A percentile compares a stretch with the other conserved stretches of the same genome.
Conservation (phyloP, 768 basidiomycete species). For the Kwoniella heveanensis region DNA sequence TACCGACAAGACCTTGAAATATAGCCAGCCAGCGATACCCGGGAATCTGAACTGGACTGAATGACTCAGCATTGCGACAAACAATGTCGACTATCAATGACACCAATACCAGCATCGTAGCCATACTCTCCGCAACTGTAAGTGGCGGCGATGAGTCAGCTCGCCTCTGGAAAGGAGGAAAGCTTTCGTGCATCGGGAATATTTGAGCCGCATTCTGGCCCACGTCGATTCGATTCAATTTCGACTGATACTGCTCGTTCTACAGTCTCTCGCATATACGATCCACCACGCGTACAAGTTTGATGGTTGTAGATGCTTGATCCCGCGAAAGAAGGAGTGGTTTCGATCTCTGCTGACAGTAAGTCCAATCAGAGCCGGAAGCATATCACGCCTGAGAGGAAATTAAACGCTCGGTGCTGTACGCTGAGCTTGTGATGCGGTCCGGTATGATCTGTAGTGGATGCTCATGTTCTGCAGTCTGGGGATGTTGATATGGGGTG, state of each 20-base stretch:
- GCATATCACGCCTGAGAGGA: too few relatives aligned
- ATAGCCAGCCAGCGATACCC: too few relatives aligned
- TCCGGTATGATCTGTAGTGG: slow-evolving; percentile 23
- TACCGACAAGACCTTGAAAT: too few relatives aligned
- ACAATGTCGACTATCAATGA: slow-evolving; percentile 32
- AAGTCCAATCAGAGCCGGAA: too few relatives aligned
- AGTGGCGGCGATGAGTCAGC: too few relatives aligned
- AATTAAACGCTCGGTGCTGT: neutral
- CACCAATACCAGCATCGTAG: slow-evolving; percentile 24
- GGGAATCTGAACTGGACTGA: too few relatives aligned
- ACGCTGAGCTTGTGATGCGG: too few relatives aligned
- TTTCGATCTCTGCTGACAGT: slow-evolving; percentile 39
- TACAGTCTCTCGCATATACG: slow-evolving; percentile 25
- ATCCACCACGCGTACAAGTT: slow-evolving; percentile 38
- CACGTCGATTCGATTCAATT: too few relatives aligned
- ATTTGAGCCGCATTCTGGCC: too few relatives aligned
- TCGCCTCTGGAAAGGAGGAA: too few relatives aligned
- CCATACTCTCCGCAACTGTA: slow-evolving; percentile 23
- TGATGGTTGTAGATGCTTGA: slow-evolving; percentile 37
- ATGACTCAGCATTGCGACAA: too few relatives aligned
- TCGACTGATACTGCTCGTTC: neutral
- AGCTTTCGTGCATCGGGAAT: too few relatives aligned
- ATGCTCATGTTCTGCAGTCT: slow-evolving; percentile 33
- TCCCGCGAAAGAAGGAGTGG: slow-evolving; percentile 42
- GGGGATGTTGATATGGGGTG: slow-evolving; percentile 30